Base-by-base conservation (phyloP, 2,329 filamentous ascomycete species). In the Stromatinia cepivora region DNA sequence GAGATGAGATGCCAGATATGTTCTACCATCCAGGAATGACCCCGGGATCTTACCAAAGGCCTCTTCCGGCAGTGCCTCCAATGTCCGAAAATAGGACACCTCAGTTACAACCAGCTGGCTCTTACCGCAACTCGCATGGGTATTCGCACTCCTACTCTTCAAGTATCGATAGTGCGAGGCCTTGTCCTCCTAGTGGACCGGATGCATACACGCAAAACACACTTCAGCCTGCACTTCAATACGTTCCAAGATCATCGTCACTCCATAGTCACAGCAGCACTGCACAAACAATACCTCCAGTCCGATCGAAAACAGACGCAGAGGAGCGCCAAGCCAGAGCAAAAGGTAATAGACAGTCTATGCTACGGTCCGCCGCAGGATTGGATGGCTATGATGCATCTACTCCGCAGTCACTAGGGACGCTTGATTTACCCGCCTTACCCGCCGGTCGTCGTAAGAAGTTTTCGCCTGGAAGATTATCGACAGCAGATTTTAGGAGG, bases 291-390 rank as follows among this genome's bases (percentile, higher is more conserved):
- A 86, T 92, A 72, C 86, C 93, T 42, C 93, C 95, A n/a, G 90
- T 92, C 52, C 88, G 95, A 70, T 97, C 95, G 48, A 94, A 96
- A 80, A 99, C 95, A 11, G 95, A 99, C 52, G 91, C 97, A 52
- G 90, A 90, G 72, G 86, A 89, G 75, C 83, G 87, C 52, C 86
- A 84, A 87, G 76, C 79, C 82, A 78, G 84, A 86, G 73, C 82
- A 79, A 71, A 84, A 81, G 75, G 82, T 82, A 73, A 84, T 77
- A 83, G 85, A 66, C 85, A 85, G 59, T 79, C 86, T 39, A 78
- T 83, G 11, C 79, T 82, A 54, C 84, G 86, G 59, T 84, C 86
- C 58, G 83, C 82, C n/a, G 77, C 82, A 31, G 79, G 81, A 3
- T 82, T 87, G 72, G 82, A 88, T 75, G 82, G 86, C 71, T 87